phyloP scores from a whole-genome alignment of 2,329 filamentous ascomycete species.

The Ascocoryne sarcoides region DNA sequence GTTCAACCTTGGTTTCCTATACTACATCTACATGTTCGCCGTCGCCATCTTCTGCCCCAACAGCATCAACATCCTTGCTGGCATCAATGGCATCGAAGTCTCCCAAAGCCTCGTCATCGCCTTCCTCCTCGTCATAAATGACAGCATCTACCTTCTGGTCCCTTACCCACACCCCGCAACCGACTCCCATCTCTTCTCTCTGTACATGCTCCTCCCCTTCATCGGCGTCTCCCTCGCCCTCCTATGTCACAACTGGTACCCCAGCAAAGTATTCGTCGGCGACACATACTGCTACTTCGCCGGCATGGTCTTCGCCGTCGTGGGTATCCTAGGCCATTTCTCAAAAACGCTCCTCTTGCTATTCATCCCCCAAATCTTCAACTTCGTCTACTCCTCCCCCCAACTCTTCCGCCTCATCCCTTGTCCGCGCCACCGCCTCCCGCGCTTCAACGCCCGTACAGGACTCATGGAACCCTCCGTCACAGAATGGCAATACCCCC shows the following conservation, averaged over 20 bases:
- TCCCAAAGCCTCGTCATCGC: conserved; percentile 89
- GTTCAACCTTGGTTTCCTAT: conserved; percentile 71
- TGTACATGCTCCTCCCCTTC: conserved; percentile 91
- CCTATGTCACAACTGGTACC: conserved; percentile 90
- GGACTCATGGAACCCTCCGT: conserved; percentile 81
- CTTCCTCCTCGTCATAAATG: conserved; percentile 73
- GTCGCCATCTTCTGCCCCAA: conserved; percentile 97
- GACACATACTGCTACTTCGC: conserved; percentile 99
- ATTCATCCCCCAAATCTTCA: conserved; percentile 89
- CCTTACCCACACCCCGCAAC: conserved; percentile 87
- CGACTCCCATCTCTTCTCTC: conserved; percentile 90
- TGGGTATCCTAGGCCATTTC: conserved; percentile 94
- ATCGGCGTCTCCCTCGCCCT: conserved; percentile 84
- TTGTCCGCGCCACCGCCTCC: conserved; percentile 86
- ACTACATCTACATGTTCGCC: conserved; percentile 95
- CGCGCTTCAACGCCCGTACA: conserved; percentile 76
- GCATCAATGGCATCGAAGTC: conserved; percentile 98
- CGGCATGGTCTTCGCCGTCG: conserved; percentile 96
- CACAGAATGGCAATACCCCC: conserved; percentile 68
- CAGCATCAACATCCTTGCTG: conserved; percentile 98
- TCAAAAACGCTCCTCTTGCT: conserved; percentile 91
- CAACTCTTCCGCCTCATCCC: conserved; percentile 86
- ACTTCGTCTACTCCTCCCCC: conserved; percentile 88
- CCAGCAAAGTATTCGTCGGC: conserved; percentile 88
- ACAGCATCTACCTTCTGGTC: conserved; percentile 75